A percentile compares a stretch with the other conserved stretches of the same genome.
These are phyloP conservation scores for Zygosaccharomyces sapae DNA, from an alignment of 1,139 yeast genomes.

Conservation along the genomic window DNA sequence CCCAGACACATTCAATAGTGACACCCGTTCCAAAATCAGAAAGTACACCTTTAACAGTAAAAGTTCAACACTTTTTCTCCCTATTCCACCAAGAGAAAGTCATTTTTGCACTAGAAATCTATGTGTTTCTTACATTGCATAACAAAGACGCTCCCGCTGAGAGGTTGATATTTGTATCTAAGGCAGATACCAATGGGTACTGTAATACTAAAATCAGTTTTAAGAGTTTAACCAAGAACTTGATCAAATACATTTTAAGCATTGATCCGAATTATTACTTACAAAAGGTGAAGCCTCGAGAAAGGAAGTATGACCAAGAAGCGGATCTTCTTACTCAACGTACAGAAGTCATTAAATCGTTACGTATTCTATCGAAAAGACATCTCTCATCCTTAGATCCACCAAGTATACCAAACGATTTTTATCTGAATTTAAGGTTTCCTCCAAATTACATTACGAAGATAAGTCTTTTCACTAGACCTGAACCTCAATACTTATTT, in stretches of 20 bases:
- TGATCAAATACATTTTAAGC: slow-evolving; percentile 44
- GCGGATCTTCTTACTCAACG: slow-evolving; percentile 24
- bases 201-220: slow-evolving; percentile 39
- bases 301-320: slow-evolving; percentile 19
- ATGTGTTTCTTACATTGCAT: slow-evolving; percentile 49
- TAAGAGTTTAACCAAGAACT: slow-evolving; percentile 40
- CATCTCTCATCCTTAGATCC: background rate
- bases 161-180: slow-evolving; percentile 70
- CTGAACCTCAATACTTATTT: slow-evolving; percentile 81
- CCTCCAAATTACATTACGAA: slow-evolving; percentile 41
- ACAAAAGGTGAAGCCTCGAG: slow-evolving; percentile 32
- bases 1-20: slow-evolving; percentile 40
- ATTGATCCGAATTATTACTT: slow-evolving; percentile 43
- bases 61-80: slow-evolving; percentile 60
- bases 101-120: slow-evolving; percentile 65
- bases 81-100: slow-evolving; percentile 47
- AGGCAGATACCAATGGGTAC: slow-evolving; percentile 88
- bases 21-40: slow-evolving; percentile 26
- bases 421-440: slow-evolving; percentile 8
- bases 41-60: slow-evolving; percentile 40
- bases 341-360: slow-evolving; percentile 30
- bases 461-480: slow-evolving; percentile 74
- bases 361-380: slow-evolving; percentile 32
- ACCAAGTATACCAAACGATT: slow-evolving; percentile 11
- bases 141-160: slow-evolving; percentile 33